Base-by-base conservation (phyloP, 2,329 filamentous ascomycete genomes). In the Penicillium polonicum region DNA sequence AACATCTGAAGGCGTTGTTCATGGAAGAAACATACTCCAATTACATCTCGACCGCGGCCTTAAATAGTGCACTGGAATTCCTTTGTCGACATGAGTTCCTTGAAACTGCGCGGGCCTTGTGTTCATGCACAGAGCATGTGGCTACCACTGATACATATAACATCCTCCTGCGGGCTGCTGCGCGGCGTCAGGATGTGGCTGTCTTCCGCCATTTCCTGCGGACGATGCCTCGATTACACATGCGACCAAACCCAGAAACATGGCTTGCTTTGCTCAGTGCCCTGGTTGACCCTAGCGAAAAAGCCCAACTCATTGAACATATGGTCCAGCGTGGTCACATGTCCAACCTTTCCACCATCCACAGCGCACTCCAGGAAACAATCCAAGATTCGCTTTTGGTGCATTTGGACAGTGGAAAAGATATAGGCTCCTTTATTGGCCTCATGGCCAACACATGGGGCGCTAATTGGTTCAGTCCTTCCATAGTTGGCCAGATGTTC, bases 71-170 rank as follows among this genome's bases (percentile, higher is more conserved):
- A 9, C 63, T 80, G 44, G 60, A 60, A 21, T 80, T 68, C 57
- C 69, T 79, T 41, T 69, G 73, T 55, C 62, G 70, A 5, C 58
- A 70, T 44, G 69, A 74, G 35, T 66, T 68, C 31, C 65, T 76
- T 25, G 46, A 57, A 4, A 60, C 66, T 50, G 72, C 73, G 15
- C 70, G 71, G 36, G 36, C 55, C 2, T 60, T 80, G 7, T 74
- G 79, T 48, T 60, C 68, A 17, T 65, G 54, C 17, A 70, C 74
- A 57, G 71, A 76, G 50, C 66, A 73, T 45, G 62, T 76, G 25
- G 68, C 73, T 33, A 72, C 73, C 3, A 66, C 71, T 5, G 73
- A 78, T 39, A 77, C 76, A 6, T 80, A 76, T 61, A 81, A 81
- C 49, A 75, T 79, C 44, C 65, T 82, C 49, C 61, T 82, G 39